Evolutionary conservation across 2,329 filamentous ascomycete genomes (phyloP).

Genomic region (Colletotrichum nymphaeae): DNA sequence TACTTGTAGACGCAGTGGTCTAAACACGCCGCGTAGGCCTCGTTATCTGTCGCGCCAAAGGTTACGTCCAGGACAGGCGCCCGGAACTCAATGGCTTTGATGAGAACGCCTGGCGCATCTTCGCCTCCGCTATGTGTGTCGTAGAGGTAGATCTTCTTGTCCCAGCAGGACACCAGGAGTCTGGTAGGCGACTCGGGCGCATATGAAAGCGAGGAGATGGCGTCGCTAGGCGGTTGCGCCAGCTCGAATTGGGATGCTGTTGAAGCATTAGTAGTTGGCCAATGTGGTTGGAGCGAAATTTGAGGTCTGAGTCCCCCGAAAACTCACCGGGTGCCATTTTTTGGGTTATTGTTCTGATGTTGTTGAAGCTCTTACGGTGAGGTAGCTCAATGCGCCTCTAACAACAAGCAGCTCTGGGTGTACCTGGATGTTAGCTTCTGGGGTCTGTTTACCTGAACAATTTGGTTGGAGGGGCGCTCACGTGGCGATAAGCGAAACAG

Average conservation of each 20-base stretch:
- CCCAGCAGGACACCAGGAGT: slow-evolving; percentile 94
- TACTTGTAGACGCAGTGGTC: slow-evolving; percentile 88
- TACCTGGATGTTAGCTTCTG: slow-evolving; percentile 22
- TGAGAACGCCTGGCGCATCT: slow-evolving; percentile 68
- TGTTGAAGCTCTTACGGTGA: background rate
- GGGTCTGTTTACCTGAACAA: slow-evolving; percentile 31
- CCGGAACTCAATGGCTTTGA: slow-evolving; percentile 81
- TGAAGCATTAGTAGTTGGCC: slow-evolving; percentile 35
- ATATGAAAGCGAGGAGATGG: slow-evolving; percentile 88
- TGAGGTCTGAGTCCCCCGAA: background rate
- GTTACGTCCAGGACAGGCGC: slow-evolving; percentile 92
- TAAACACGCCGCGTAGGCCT: slow-evolving; percentile 87
- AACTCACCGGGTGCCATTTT: slow-evolving; percentile 54
- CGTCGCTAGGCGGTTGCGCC: slow-evolving; percentile 83
- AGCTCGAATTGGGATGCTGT: slow-evolving; percentile 83
- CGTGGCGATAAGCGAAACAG: slow-evolving; percentile 32
- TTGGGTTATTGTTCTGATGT: background rate
- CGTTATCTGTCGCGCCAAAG: slow-evolving; percentile 84
- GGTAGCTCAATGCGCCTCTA: slow-evolving; percentile 9
- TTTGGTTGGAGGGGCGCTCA: slow-evolving; percentile 35
- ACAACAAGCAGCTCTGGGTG: slow-evolving; percentile 4
- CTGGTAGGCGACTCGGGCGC: slow-evolving; percentile 79
- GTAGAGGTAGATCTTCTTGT: slow-evolving; percentile 91
- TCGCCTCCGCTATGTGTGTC: slow-evolving; percentile 71
- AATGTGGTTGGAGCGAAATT: background rate